Base-by-base conservation (phyloP, 2,329 filamentous ascomycete species). In the Colletotrichum salicis region DNA sequence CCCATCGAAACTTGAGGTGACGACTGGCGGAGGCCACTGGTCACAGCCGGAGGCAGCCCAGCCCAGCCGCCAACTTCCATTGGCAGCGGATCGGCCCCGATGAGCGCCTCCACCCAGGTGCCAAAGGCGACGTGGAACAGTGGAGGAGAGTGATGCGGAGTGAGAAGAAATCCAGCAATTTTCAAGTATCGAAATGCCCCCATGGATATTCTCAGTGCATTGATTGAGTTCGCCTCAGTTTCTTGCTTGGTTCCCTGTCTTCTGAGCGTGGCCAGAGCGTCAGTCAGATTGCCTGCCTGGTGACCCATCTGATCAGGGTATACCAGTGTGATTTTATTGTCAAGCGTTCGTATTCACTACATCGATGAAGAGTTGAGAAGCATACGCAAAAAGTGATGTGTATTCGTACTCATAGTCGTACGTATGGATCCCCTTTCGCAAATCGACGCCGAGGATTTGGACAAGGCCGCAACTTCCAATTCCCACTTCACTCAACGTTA, bases 31-130 rank as follows among this genome's bases (percentile, higher is more conserved):
- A 27, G 35, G 27, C 5, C 4, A 29, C 3, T 29, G 27, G 12
- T 35, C 60, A 5, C 48, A 19, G 8, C 55, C 51, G 59, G 58
- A 64, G 65, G 70, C 66, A 64, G 59, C 65, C 65, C 41, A 48
- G 19, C 41, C 41, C 41, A 48, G 19, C 19, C 41, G 41, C 41
- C 19, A 19, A 22, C n/a, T 48, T 48, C 41, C 55, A 72, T 70
- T 69, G 65, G 65, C 59, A 56, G 60, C 70, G 66, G 70, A 64
- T 56, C 66, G 60, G 60, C 59, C 59, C 65, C 70, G 60, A 19
- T 54, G 64, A 33, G 33, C 19, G 59, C 62, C 68, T 66, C 61
- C 56, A 37, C 48, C 48, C 41, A 48, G 19, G 7, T 48, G 15
- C 33, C 64, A 60, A 35, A 24, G 7, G 35, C 31, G 51, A 35